Percentiles rank a stretch among this genome's conserved stretches.
Evolutionary conservation across 176 grass and related monocot genomes (phyloP).

Genomic region (Sorghum bicolor): DNA sequence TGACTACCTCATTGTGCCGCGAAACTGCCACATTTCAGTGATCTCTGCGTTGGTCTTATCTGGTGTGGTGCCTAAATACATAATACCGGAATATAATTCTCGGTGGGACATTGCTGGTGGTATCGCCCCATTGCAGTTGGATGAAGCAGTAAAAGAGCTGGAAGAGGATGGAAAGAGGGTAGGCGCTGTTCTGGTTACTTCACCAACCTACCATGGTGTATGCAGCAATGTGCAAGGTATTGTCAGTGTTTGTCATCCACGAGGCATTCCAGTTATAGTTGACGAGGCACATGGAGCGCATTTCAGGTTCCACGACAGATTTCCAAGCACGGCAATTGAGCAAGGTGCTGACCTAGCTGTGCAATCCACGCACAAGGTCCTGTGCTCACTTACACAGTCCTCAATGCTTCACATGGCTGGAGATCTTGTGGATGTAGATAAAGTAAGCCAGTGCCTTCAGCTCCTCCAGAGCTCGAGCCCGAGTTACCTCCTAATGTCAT

Average conservation of each 20-base stretch:
- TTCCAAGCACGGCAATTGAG: constrained; percentile 68
- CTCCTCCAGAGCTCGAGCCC: constrained; percentile 86
- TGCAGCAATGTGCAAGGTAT: constrained; percentile 75
- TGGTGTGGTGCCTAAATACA: constrained; percentile 71
- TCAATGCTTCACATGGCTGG: constrained; percentile 84
- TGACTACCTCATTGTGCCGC: constrained; percentile 62
- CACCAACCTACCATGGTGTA: constrained; percentile 90
- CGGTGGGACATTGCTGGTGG: constrained; percentile 78
- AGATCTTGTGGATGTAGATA: constrained; percentile 55
- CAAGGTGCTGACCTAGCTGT: constrained; percentile 76
- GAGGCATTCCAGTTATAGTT: constrained; percentile 70
- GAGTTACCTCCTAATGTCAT: constrained; percentile 80
- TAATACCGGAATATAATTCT: constrained; percentile 74
- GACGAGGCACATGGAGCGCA: constrained; percentile 86
- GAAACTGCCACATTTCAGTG: constrained; percentile 86
- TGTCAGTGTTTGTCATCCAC: constrained; percentile 40
- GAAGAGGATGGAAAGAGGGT: constrained; percentile 40
- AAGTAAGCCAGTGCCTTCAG: constrained; percentile 69
- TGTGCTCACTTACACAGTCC: constrained; percentile 85
- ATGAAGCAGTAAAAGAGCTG: constrained; percentile 54
- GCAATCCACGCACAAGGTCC: constrained; percentile 94
- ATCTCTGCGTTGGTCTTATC: constrained; percentile 70
- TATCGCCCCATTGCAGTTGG: constrained; percentile 48
- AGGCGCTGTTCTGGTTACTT: constrained; percentile 75
- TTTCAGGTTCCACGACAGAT: constrained; percentile 62